Evolutionary conservation across 306 rosid species (phyloP).

Genomic region (Medicago ruthenica): DNA sequence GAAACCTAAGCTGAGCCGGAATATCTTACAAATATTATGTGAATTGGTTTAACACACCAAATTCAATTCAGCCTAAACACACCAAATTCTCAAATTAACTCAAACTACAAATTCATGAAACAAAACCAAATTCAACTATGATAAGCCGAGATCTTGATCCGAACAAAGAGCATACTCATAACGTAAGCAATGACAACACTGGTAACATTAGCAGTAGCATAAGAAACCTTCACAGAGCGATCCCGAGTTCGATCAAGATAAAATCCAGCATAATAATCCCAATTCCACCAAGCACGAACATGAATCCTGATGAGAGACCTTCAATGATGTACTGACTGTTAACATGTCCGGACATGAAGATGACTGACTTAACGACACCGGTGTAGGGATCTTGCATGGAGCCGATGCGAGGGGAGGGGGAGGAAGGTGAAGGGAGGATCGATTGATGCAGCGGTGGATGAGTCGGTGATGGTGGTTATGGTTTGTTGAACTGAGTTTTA

Average conservation of each 20-base stretch:
- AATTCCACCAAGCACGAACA: conserved; percentile 89
- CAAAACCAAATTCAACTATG: conserved; percentile 51
- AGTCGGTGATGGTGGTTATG: too few species aligned
- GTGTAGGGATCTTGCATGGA: conserved; percentile 81
- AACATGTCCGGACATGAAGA: conserved; percentile 83
- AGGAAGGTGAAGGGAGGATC: too few species aligned
- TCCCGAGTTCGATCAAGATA: too few species aligned
- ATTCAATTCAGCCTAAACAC: conserved; percentile 24
- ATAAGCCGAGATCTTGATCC: conserved; percentile 95
- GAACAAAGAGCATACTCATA: conserved; percentile 93
- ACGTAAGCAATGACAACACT: conserved; percentile 71
- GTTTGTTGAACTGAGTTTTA: too few species aligned
- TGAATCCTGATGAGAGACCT: conserved; percentile 87
- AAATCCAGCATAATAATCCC: too few species aligned
- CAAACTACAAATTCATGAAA: conserved; percentile 2
- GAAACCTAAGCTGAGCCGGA: too few species aligned
- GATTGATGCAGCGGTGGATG: too few species aligned
- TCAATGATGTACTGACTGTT: conserved; percentile 95
- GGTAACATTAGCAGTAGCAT: conserved; percentile 76
- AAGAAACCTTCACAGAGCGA: conserved; percentile 72
- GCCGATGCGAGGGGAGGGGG: conserved; percentile 95
- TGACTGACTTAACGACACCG: conserved; percentile 88
- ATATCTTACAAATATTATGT: too few species aligned
- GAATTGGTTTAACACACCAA: too few species aligned
- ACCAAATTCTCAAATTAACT: not conserved